phyloP scores from a whole-genome alignment of 1,284 basidiomycete species.

The Ceratobasidium sp. region DNA sequence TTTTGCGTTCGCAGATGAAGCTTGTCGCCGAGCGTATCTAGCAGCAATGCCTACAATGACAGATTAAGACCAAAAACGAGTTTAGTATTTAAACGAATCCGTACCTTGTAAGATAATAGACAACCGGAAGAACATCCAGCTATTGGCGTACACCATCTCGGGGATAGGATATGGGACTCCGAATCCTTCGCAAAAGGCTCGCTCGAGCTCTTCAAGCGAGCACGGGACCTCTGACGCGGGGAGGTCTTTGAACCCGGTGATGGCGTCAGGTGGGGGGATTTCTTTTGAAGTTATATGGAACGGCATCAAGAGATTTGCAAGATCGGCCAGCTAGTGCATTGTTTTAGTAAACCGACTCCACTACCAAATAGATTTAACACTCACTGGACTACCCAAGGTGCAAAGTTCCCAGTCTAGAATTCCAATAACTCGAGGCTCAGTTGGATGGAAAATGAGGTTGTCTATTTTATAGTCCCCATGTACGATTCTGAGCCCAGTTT shows the following conservation, averaged over 20 bases:
- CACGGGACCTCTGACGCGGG: slow-evolving; percentile 69
- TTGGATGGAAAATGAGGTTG: slow-evolving; percentile 94
- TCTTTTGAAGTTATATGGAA: slow-evolving; percentile 75
- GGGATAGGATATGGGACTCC: slow-evolving; percentile 76
- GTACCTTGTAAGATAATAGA: slow-evolving; percentile 54
- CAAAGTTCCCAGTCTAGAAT: slow-evolving; percentile 98
- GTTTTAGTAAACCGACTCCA: not conserved
- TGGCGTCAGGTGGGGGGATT: slow-evolving; percentile 54
- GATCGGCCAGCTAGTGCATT: slow-evolving; percentile 80
- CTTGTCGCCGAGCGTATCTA: slow-evolving; percentile 85
- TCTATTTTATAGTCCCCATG: slow-evolving; percentile 99
- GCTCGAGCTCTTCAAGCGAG: slow-evolving; percentile 79
- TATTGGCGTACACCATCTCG: slow-evolving; percentile 82
- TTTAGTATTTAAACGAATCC: not conserved
- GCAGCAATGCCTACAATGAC: slow-evolving; percentile 82
- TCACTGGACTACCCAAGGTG: slow-evolving; percentile 87
- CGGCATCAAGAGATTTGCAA: slow-evolving; percentile 89
- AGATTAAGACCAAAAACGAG: not conserved
- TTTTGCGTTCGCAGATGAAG: slow-evolving; percentile 82
- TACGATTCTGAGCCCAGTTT: slow-evolving; percentile 79
- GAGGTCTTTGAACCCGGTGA: slow-evolving; percentile 73
- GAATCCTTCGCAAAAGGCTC: slow-evolving; percentile 76
- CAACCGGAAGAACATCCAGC: slow-evolving; percentile 91
- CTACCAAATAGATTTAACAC: slow-evolving; percentile 51
- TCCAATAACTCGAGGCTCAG: slow-evolving; percentile 91